Conservation (phyloP, 805 yeast genomes). For the Blastobotrys parvus region DNA sequence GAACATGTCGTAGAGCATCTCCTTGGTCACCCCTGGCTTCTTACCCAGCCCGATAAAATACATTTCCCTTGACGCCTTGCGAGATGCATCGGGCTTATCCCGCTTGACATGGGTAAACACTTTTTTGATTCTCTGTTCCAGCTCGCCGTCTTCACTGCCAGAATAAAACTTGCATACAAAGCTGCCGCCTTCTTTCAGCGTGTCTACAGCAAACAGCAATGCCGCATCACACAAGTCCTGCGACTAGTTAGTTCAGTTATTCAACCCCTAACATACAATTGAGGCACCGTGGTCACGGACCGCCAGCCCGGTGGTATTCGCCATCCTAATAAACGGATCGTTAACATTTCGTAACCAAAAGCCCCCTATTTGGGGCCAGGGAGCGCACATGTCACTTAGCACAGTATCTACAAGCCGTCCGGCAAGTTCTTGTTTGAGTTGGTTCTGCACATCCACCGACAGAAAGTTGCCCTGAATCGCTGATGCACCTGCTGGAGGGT, state of each 20-base stretch:
- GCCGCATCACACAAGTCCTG: conserved; percentile 89
- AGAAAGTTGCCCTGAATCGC: conserved; percentile 85
- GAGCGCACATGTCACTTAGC: conserved; percentile 78
- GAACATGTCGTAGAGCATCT: conserved; percentile 10
- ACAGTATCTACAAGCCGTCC: conserved; percentile 51
- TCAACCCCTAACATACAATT: conserved; percentile 39
- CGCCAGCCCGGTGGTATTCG: conserved; percentile 77
- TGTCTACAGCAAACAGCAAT: conserved; percentile 58
- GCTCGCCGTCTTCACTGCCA: conserved; percentile 64
- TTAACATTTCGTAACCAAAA: conserved; percentile 61
- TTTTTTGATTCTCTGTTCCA: conserved; percentile 50
- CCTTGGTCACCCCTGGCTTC: conserved; percentile 22
- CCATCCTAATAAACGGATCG: conserved; percentile 82
- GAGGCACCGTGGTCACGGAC: conserved; percentile 77
- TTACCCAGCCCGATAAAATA: conserved; percentile 66
- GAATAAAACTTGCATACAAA: conserved; percentile 79
- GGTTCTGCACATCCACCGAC: conserved; percentile 35
- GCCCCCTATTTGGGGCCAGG: conserved; percentile 38
- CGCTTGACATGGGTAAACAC: conserved; percentile 58
- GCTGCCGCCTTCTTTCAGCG: conserved; percentile 61
- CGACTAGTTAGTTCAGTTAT: neutral
- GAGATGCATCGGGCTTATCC: conserved; percentile 74
- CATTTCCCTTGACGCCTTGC: conserved; percentile 72
- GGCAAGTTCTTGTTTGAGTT: conserved; percentile 20
- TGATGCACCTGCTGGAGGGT: conserved; percentile 74